Evolutionary conservation across 495 filamentous ascomycete genomes (phyloP).

Genomic region (Ramalina intermedia): DNA sequence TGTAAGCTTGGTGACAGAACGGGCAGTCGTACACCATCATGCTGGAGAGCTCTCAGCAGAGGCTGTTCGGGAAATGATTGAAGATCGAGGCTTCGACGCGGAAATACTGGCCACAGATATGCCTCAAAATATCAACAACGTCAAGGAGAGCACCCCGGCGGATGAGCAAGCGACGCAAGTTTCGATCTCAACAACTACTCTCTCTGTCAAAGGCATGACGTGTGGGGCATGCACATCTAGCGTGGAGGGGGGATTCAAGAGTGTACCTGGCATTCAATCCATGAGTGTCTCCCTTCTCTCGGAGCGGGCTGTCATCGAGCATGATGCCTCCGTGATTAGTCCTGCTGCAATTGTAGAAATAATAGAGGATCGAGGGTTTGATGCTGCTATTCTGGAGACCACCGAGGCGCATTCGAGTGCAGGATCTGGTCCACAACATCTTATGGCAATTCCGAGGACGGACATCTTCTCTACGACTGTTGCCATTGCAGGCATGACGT

Average conservation of each 20-base stretch:
- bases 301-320: constrained; percentile 57
- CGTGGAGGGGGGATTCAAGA: constrained; percentile 65
- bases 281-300: constrained; percentile 78
- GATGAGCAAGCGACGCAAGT: not conserved
- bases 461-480: constrained; percentile 55
- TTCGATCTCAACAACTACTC: constrained; percentile 51
- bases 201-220: constrained; percentile 94
- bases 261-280: constrained; percentile 56
- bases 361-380: constrained; percentile 88
- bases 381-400: constrained; percentile 57
- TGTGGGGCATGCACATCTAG: constrained; percentile 90
- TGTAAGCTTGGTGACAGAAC: constrained; percentile 82
- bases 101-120: constrained; percentile 72
- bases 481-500: constrained; percentile 88
- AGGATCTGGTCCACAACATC: constrained; percentile 19
- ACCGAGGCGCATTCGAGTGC: constrained; percentile 12
- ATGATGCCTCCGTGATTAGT: constrained; percentile 50
- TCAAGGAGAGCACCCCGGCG: not conserved
- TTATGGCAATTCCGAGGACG: constrained; percentile 23
- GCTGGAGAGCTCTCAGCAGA: constrained; percentile 57
- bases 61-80: constrained; percentile 68
- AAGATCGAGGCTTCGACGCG: constrained; percentile 91
- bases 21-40: constrained; percentile 83
- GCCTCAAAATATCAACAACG: constrained; percentile 16
- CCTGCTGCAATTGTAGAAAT: constrained; percentile 67